These are phyloP conservation scores for Neurospora sublineolata DNA, from an alignment of 495 filamentous ascomycete species.

Conservation along the genomic window DNA sequence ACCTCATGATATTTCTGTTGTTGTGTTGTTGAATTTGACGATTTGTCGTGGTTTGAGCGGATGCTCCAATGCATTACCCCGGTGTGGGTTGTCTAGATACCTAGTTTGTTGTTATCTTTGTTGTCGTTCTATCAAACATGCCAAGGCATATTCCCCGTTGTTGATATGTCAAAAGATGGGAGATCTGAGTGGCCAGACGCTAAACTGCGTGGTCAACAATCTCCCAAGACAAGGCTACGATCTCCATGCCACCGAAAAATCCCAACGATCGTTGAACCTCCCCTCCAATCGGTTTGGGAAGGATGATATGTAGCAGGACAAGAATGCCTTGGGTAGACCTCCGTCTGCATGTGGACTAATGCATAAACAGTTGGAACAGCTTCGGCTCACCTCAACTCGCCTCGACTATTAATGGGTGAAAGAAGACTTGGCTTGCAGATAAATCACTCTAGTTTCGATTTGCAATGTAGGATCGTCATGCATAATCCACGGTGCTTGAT, in stretches of 20 bases:
- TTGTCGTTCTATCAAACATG: not conserved
- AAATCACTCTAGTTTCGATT: not conserved
- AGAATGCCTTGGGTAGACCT: not conserved
- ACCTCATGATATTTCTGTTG: not conserved
- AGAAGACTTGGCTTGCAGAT: not conserved
- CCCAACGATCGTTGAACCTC: not conserved
- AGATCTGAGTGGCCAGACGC: not conserved
- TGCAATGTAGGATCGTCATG: not conserved
- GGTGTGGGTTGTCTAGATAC: not conserved
- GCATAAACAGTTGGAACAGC: not conserved
- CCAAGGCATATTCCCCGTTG: not conserved
- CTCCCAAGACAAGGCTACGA: not conserved
- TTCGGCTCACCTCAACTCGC: not conserved
- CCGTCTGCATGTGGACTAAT: not conserved
- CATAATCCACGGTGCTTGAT: not conserved
- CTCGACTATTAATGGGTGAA: not conserved
- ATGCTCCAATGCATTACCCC: not conserved
- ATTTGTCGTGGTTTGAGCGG: not conserved
- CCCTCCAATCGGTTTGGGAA: not conserved
- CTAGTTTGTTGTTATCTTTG: not conserved
- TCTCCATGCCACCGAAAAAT: not conserved
- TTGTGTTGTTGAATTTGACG: not conserved
- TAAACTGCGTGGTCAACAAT: not conserved
- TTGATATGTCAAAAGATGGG: not conserved
- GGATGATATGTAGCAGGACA: not conserved